Conservation (phyloP, 441 rosid species). For the Syzygium syzygioides region DNA sequence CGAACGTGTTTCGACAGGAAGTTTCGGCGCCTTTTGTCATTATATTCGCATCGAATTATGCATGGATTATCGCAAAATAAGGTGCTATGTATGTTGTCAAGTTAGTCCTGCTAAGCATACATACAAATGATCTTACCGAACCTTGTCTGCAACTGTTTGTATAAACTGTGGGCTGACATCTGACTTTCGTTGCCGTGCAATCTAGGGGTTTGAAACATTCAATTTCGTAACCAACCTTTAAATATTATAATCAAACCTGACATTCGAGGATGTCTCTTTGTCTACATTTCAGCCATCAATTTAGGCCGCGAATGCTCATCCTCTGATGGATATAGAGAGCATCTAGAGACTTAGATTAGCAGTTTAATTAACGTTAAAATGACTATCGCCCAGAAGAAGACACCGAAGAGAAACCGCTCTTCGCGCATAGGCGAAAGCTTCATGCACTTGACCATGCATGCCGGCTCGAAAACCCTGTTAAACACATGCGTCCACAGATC, state of each 20-base stretch:
- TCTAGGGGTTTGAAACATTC: background rate
- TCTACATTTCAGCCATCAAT: background rate
- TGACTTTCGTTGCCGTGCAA: background rate
- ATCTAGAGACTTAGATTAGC: background rate
- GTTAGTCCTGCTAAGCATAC: background rate
- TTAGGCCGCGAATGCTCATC: background rate
- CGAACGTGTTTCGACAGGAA: background rate
- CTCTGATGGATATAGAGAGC: background rate
- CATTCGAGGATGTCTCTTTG: background rate
- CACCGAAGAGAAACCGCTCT: background rate
- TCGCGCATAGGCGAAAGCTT: background rate
- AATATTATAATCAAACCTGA: background rate
- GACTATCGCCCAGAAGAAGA: background rate
- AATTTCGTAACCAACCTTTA: background rate
- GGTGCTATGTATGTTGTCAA: background rate
- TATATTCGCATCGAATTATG: background rate
- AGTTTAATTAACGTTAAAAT: background rate
- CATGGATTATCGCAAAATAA: background rate
- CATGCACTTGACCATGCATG: background rate
- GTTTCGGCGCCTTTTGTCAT: background rate
- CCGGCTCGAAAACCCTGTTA: background rate
- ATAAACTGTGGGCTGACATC: background rate
- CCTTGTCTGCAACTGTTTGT: background rate
- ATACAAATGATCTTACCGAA: background rate
- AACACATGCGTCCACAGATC: background rate